Evolutionary conservation across 2,329 filamentous ascomycete species (phyloP), one percentile per base, ranked within the genome.

Genomic region (Colletotrichum sidae): DNA sequence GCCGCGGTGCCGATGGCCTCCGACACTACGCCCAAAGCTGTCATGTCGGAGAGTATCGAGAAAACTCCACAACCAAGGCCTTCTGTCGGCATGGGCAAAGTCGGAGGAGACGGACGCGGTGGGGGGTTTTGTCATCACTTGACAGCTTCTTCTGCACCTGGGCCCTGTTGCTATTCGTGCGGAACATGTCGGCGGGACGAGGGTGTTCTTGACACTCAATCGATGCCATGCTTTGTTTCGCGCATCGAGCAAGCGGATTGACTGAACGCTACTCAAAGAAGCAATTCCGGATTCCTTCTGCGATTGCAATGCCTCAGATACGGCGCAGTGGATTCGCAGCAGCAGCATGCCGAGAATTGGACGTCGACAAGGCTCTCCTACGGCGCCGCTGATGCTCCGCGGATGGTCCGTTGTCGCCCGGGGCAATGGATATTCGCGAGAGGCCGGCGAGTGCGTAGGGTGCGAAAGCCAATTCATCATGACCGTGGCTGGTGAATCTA

Each of bases 1-100:
- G 54, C 38, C 35, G 47, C 63, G 58, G 58, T 65, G 58, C 63
- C 63, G 47, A 61, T 42, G 52, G 63, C 52, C 51, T 49, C 58
- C 63, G 58, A 53, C 41, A 8, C 8, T 11, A 13, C 11, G 15
- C 45, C 44, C 51, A 17, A 13, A 47, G 10, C 25, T 10, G 39
- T 35, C 53, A 55, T 55, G 38, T 65, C 51, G 51, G 57, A 61
- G 45, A 60, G 25, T 46, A 51, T 41, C 38, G 57, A 61, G 45
- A 60, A 15, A 45, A 51, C 39, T 33, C 10, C 35, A 17, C 33
- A 51, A 25, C 15, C 39, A 49, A 44, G 60, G 50, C 52, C 38
- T 65, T 56, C 25, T 55, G 9, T 65, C 52, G 47, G 63, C 33
- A 61, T 55, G 45, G 56, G 51, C 39, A 45, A 41, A 51, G 37